Evolutionary conservation across 371 early-diverging fungal genomes (phyloP), one percentile per base, ranked within the genome.

Genomic region (Saksenaea vasiformis): DNA sequence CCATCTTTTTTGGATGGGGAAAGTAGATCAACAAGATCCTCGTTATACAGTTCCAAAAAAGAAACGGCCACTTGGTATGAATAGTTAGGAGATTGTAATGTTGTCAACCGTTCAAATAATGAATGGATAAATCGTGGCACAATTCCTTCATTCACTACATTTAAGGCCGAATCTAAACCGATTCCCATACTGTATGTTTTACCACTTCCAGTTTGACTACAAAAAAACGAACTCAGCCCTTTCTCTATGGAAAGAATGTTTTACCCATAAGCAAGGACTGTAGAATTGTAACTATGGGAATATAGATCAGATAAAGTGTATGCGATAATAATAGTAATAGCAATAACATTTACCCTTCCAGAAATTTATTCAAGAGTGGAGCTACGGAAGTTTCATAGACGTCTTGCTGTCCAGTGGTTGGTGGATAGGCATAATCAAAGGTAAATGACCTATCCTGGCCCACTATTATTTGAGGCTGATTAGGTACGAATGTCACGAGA

Each of bases 31-130:
- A 89, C 85, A 10, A 95, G 74, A 64, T 94, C 91, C 76, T 98
- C 99, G 76, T 99, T 99, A 80, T 99, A 98, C 36, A 99, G 76
- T 75, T 99, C 99, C 14, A 96, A 70, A 76, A 91, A 95, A 58
- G 93, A 87, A 17, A 89, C 85, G 44, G 62, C 79, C 11, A 90
- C 80, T 58, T 86, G 83, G 61, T 79, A 87, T 34, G 86, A 79
- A 61, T 78, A 83, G n/a, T 67, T 35, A 10, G 70, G 69, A 37
- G 74, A 66, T 54, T 80, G 61, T 41, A 76, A 71, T n/a, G 65
- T 47, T 41, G 73, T 59, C 27, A 88, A 41, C 7, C 67, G 64
- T 35, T 69, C 41, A 51, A 85, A 96, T 28, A 96, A 78, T 44
- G 80, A 72, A 39, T 84, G 61, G 55, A 96, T 88, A 24, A 96